phyloP scores from a whole-genome alignment of 176 grass and related monocot species.

The Phoenix dactylifera region DNA sequence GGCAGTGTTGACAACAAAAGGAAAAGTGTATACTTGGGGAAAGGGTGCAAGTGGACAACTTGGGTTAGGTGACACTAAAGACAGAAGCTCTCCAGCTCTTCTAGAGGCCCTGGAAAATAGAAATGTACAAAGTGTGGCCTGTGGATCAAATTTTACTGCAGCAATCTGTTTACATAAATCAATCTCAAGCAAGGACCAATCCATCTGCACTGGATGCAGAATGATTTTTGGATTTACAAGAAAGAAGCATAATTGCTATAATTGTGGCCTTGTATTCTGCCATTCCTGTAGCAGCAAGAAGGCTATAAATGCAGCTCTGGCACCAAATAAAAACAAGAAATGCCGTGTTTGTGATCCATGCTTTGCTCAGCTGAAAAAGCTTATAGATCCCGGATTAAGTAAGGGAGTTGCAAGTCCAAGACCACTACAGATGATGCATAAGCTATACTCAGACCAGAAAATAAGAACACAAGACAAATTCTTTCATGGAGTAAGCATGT shows the following conservation, averaged over 20 bases:
- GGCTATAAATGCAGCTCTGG: constrained; percentile 45
- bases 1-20: constrained; percentile 47
- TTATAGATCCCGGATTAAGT: constrained; percentile 20
- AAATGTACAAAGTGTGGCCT: constrained; percentile 73
- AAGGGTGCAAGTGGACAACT: constrained; percentile 80
- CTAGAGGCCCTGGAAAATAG: constrained; percentile 65
- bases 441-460: constrained; percentile 27
- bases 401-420: constrained; percentile 13
- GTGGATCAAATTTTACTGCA: constrained; percentile 72
- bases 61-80: constrained; percentile 63
- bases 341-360: constrained; percentile 70
- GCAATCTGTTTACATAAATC: constrained; percentile 68
- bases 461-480: constrained; percentile 37
- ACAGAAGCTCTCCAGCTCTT: constrained; percentile 58
- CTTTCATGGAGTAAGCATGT: constrained; percentile 37
- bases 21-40: constrained; percentile 91
- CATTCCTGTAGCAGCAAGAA: constrained; percentile 72
- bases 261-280: constrained; percentile 87
- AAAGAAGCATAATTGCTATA: constrained; percentile 89
- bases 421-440: constrained; percentile 10
- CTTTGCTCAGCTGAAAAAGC: constrained; percentile 53
- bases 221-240: constrained; percentile 72
- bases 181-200: constrained; percentile 76
- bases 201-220: constrained; percentile 59
- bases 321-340: constrained; percentile 52